A percentile compares a stretch with the other conserved stretches of the same genome.
Conservation (phyloP, 306 rosid species). For the Rubus idaeus region DNA sequence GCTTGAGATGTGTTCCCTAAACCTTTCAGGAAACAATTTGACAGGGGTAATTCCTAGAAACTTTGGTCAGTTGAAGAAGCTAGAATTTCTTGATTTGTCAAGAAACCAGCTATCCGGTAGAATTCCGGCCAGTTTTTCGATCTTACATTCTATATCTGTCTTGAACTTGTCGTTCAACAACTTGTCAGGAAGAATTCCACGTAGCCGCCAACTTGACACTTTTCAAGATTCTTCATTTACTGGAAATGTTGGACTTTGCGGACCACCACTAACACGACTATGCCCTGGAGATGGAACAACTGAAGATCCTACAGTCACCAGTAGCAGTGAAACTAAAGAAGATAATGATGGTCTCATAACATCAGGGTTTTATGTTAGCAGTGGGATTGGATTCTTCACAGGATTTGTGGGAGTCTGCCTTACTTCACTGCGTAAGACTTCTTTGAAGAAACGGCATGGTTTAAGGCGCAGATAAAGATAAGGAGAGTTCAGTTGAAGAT, state of each 20-base stretch:
- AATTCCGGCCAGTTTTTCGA: constrained; percentile 18
- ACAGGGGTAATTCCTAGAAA: constrained; percentile 18
- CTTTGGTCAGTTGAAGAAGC: not conserved
- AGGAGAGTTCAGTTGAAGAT: no score
- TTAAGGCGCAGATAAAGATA: no score
- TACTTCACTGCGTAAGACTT: not conserved
- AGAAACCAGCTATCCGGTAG: constrained; percentile 27
- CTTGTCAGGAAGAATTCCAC: constrained; percentile 25
- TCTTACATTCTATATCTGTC: not conserved
- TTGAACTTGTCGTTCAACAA: constrained; percentile 28
- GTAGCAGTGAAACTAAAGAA: not conserved
- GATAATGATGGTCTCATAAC: not conserved
- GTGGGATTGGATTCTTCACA: constrained; percentile 26
- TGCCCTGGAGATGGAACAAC: constrained; percentile 14
- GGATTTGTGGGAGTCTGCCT: constrained; percentile 35
- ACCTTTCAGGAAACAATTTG: constrained; percentile 24
- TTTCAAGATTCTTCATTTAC: not conserved
- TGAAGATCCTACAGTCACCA: not conserved
- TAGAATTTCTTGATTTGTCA: constrained; percentile 33
- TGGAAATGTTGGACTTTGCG: constrained; percentile 36
- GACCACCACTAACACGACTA: constrained; percentile 14
- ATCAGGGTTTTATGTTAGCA: constrained; percentile 22
- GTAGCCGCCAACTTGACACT: constrained; percentile 24
- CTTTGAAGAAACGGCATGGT: no score
- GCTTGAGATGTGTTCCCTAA: constrained; percentile 11